phyloP scores from a whole-genome alignment of 768 basidiomycete genomes.

The Mycena latifolia region DNA sequence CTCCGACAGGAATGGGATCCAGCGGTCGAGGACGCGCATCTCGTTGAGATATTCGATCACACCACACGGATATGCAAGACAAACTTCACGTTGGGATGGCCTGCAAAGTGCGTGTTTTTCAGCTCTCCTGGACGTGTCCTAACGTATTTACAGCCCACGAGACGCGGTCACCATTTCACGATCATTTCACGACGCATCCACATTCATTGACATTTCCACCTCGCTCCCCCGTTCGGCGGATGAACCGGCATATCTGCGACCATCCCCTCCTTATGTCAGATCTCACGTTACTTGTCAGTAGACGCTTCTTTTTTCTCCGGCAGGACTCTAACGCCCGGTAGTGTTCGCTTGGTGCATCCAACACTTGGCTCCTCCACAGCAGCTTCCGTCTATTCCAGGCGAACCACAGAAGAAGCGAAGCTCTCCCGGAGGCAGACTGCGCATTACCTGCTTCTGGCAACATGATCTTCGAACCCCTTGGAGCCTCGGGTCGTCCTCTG shows the following conservation, averaged over 20 bases:
- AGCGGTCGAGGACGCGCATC: conserved; percentile 85
- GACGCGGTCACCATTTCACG: conserved; percentile 96
- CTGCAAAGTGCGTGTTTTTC: conserved; percentile 86
- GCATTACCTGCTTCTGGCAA: conserved; percentile 95
- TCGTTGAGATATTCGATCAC: conserved; percentile 89
- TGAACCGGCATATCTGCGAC: conserved; percentile 91
- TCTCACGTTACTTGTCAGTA: conserved; percentile 82
- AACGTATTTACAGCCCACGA: conserved; percentile 72
- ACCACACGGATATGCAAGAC: conserved; percentile 90
- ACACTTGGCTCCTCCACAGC: conserved; percentile 57
- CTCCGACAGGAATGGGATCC: conserved; percentile 94
- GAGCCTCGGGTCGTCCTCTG: conserved; percentile 77
- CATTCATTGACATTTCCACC: conserved; percentile 91
- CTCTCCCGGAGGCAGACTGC: conserved; percentile 57
- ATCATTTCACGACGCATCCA: conserved; percentile 82
- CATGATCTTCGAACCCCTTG: conserved; percentile 92
- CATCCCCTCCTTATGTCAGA: conserved; percentile 92
- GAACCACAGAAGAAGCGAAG: conserved; percentile 49
- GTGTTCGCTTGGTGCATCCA: conserved; percentile 98
- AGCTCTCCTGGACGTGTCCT: conserved; percentile 20
- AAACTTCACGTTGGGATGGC: conserved; percentile 95
- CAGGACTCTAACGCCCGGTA: conserved; percentile 41
- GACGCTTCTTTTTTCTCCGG: conserved; percentile 32
- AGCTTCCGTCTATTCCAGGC: conserved; percentile 43
- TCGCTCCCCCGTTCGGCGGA: conserved; percentile 93